phyloP scores from a whole-genome alignment of 2,329 filamentous ascomycete species.

The Aspergillus calidoustus region DNA sequence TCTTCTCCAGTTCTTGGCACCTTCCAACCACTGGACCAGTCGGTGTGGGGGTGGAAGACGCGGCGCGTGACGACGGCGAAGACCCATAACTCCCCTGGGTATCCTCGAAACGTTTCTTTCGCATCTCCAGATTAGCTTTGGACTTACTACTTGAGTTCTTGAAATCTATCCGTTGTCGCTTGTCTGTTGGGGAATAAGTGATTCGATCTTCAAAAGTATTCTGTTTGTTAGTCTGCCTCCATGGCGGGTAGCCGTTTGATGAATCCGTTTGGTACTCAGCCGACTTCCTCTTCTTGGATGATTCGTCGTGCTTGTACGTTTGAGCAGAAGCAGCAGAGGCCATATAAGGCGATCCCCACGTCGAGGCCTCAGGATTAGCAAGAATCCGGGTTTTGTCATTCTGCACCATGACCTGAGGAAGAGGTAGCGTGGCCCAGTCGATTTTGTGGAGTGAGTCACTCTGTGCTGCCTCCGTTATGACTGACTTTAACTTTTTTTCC shows the following conservation, averaged over 20 bases:
- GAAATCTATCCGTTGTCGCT: slow-evolving; percentile 54
- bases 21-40: slow-evolving; percentile 80
- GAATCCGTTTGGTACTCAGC: slow-evolving; percentile 62
- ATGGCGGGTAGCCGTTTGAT: slow-evolving; percentile 64
- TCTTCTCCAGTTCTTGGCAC: slow-evolving; percentile 84
- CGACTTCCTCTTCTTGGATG: slow-evolving; percentile 82
- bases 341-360: slow-evolving; percentile 34
- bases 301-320: slow-evolving; percentile 32
- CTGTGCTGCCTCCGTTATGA: slow-evolving; percentile 82
- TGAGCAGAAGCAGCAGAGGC: slow-evolving; percentile 15
- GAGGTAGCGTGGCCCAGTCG: slow-evolving; percentile 81
- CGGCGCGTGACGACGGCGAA: slow-evolving; percentile 49
- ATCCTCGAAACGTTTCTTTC: slow-evolving; percentile 81
- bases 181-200: slow-evolving; percentile 62
- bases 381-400: slow-evolving; percentile 64
- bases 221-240: slow-evolving; percentile 72
- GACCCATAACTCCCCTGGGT: slow-evolving; percentile 47
- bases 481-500: slow-evolving; percentile 80
- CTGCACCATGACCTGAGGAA: slow-evolving; percentile 83
- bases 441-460: slow-evolving; percentile 70
- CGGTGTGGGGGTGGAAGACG: slow-evolving; percentile 52
- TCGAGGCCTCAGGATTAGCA: slow-evolving; percentile 49
- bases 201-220: slow-evolving; percentile 74
- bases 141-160: slow-evolving; percentile 88
- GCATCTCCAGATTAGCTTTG: slow-evolving; percentile 82